Conservation (phyloP, 345 rosid species). For the Eucalyptus dawsonii region DNA sequence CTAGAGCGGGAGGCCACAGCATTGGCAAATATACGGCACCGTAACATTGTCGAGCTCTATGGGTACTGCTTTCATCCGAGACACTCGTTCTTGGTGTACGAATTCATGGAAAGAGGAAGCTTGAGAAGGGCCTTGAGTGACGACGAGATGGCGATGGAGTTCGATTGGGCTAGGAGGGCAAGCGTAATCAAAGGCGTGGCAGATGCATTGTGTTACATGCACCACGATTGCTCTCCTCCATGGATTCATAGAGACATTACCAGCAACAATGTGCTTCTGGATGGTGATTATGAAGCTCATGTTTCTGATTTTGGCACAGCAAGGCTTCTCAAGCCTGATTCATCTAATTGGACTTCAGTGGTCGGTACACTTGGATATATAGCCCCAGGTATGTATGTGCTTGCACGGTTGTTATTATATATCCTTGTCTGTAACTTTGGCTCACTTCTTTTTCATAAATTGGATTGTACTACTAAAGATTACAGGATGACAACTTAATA, state of each 20-base stretch:
- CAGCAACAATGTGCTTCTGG: conserved; percentile 3
- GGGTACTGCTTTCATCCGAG: not conserved
- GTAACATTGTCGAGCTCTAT: not conserved
- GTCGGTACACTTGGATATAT: not conserved
- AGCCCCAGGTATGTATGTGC: conserved; percentile 13
- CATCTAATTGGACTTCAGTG: not conserved
- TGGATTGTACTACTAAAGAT: not conserved
- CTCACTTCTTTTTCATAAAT: not conserved
- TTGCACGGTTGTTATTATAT: not conserved
- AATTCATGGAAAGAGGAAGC: conserved; percentile 1
- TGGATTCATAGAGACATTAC: conserved; percentile 9
- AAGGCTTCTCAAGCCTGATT: not conserved
- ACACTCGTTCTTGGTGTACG: not conserved
- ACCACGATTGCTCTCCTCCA: conserved; percentile 1
- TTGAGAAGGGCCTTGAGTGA: not conserved
- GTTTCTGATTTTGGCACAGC: not conserved
- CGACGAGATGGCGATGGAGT: not conserved
- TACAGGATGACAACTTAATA: not conserved
- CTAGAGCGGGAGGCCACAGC: not conserved
- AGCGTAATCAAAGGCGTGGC: not conserved
- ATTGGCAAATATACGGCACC: not conserved
- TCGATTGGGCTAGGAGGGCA: not conserved
- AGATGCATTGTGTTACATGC: not conserved
- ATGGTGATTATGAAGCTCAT: not conserved
- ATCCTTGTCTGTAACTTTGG: not conserved